These are phyloP conservation scores for Mortierella claussenii DNA, from an alignment of 192 early-diverging fungal genomes.

Conservation along the genomic window DNA sequence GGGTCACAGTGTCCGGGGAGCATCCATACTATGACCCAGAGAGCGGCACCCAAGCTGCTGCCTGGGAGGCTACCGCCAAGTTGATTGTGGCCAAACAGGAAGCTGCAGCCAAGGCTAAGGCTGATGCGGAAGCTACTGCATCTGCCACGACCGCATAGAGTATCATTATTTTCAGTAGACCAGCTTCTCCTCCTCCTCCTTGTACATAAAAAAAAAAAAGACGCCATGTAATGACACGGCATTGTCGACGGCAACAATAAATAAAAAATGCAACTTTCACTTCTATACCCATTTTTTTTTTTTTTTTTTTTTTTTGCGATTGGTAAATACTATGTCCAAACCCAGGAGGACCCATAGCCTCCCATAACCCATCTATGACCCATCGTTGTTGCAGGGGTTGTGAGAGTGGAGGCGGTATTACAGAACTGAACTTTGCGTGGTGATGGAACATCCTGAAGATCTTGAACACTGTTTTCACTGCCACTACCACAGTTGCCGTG, in stretches of 20 bases:
- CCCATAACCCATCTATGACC: conserved; percentile 27
- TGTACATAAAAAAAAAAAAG: too few species aligned
- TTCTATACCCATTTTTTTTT: neutral
- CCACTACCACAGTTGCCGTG: conserved; percentile 86
- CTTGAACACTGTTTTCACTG: conserved; percentile 24
- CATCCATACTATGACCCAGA: conserved; percentile 30
- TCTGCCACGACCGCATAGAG: conserved; percentile 9
- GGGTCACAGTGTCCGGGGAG: conserved; percentile 48
- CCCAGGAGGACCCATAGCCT: conserved; percentile 49
- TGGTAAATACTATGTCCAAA: conserved; percentile 9
- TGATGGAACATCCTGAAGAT: conserved; percentile 12
- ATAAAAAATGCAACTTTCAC: neutral
- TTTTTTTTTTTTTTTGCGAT: neutral
- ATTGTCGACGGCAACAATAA: too few species aligned
- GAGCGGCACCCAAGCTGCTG: conserved; percentile 36
- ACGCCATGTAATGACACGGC: too few species aligned
- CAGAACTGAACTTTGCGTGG: conserved; percentile 26
- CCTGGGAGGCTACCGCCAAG: conserved; percentile 25
- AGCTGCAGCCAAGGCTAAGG: too few species aligned
- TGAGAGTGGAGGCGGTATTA: neutral
- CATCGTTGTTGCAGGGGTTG: neutral
- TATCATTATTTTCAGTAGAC: neutral
- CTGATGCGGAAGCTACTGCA: neutral
- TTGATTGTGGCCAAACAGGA: conserved; percentile 47
- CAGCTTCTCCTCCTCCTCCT: neutral